Evolutionary conservation across 345 rosid genomes (phyloP), one percentile per base, ranked within the genome.

Genomic region (Bruguiera gymnorhiza): DNA sequence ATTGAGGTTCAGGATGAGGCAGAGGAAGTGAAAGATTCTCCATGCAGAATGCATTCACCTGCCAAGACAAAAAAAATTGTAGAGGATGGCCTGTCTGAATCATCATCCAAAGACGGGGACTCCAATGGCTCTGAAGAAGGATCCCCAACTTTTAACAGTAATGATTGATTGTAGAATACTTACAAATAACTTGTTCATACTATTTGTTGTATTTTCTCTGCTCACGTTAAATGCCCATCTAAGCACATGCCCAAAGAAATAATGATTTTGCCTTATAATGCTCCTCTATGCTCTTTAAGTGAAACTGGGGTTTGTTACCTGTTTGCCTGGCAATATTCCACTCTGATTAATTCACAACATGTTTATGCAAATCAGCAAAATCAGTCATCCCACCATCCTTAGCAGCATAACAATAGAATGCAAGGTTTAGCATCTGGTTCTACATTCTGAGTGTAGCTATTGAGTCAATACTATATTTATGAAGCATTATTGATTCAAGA

Each of bases 91-190:
- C 81, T 78, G 51, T 64, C 83, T 71, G 81, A 76, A 70, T 79
- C 86, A 36, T 82, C 81, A 29, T 82, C 86, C 68, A 88, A 84
- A 62, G 88, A 83, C 75, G 73, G 62, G 63, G 78, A 71, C 68
- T 77, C 86, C 51, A 83, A 75, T 69, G 83, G 85, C 73, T 74
- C 75, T 67, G 82, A 65, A 70, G 92, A 86, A 31, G 86, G 77
- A 76, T 86, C 79, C 31, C 82, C 83, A 51, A 62, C 79, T 57
- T 71, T 78, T 66, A 55, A 65, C 65, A 72, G 75, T 74, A 56
- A 76, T 69, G 62, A 70, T 69, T 60, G 75, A 50, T 65, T 24
- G 43, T 29, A 50, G 39, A 50, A 30, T 37, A 65, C 16, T 29
- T 26, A 13, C 32, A 15, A 50, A 50, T 9, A 63, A 24, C 6